Conservation (phyloP, 169 alveolate genomes). For the Cryptosporidium sp. region DNA sequence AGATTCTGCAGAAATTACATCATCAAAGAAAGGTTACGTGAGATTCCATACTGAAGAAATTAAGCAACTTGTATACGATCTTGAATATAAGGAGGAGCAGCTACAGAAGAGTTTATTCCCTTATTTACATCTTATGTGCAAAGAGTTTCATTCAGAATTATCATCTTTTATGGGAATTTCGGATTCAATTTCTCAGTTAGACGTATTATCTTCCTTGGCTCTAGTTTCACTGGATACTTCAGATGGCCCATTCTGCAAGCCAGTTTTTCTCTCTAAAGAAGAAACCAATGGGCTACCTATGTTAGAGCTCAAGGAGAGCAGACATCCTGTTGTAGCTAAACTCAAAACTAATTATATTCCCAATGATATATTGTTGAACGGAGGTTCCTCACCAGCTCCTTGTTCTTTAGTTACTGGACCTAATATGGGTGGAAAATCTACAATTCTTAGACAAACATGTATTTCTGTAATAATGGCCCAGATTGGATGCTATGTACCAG, state of each 20-base stretch:
- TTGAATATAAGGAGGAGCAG: constrained; percentile 90
- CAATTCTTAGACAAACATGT: constrained; percentile 96
- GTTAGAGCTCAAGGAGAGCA: constrained; percentile 62
- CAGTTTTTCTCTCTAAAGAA: constrained; percentile 17
- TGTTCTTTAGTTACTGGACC: constrained; percentile 98
- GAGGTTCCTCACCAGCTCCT: constrained; percentile 73
- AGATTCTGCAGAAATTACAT: constrained; percentile 88
- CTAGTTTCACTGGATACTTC: constrained; percentile 63
- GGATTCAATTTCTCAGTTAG: constrained; percentile 64
- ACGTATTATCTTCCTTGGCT: constrained; percentile 77
- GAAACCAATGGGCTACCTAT: constrained; percentile 12
- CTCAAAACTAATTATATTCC: constrained; percentile 85
- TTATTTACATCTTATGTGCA: constrained; percentile 84
- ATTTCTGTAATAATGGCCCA: constrained; percentile 96
- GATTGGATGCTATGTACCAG: constrained; percentile 98
- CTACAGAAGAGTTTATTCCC: constrained; percentile 87
- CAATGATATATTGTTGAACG: constrained; percentile 82
- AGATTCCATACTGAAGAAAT: constrained; percentile 89
- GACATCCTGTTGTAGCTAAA: constrained; percentile 85
- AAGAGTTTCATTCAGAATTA: constrained; percentile 81
- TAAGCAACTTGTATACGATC: constrained; percentile 82
- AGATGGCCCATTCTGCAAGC: constrained; percentile 73
- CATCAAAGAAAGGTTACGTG: constrained; percentile 91
- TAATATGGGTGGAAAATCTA: constrained; percentile 99
- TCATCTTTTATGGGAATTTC: constrained; percentile 67